These are phyloP conservation scores for Apostasia shenzhenica DNA, from an alignment of 106 monocot genomes.

Conservation along the genomic window DNA sequence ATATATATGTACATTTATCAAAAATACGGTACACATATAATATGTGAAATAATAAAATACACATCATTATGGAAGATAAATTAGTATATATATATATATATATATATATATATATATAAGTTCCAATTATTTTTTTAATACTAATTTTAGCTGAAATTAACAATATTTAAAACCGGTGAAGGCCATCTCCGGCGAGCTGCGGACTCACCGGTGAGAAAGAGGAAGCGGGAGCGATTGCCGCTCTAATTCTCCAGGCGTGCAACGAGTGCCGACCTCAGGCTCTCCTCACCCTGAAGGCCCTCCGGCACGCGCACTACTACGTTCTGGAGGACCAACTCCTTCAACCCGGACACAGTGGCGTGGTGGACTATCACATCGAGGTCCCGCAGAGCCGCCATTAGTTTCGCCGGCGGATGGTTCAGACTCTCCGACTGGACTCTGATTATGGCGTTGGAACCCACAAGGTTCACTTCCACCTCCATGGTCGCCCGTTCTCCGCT, in stretches of 20 bases:
- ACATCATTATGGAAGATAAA: too few relatives aligned
- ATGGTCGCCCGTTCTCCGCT: neutral
- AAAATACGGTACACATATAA: too few relatives aligned
- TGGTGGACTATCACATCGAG: constrained; percentile 34
- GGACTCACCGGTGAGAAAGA: too few relatives aligned
- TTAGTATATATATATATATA: too few relatives aligned
- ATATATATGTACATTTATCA: too few relatives aligned
- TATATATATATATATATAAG: too few relatives aligned
- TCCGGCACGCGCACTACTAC: constrained; percentile 10
- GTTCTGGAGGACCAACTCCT: constrained; percentile 12
- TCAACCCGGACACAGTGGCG: constrained; percentile 18
- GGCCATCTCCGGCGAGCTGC: too few relatives aligned
- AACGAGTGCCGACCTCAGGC: neutral
- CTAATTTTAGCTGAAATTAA: too few relatives aligned
- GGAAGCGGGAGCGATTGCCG: too few relatives aligned
- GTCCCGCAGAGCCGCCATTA: constrained; percentile 31
- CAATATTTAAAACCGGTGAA: too few relatives aligned
- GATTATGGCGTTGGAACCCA: constrained; percentile 23
- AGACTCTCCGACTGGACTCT: constrained; percentile 14
- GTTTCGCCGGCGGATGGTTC: constrained; percentile 25
- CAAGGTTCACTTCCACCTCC: constrained; percentile 27
- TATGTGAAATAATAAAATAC: too few relatives aligned
- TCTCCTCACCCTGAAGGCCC: neutral
- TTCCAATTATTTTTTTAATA: too few relatives aligned
- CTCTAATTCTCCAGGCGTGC: neutral